A percentile compares a stretch with the other conserved stretches of the same genome.
Conservation (phyloP, 73 alveolate species). For the Paramecium sexaurelia region DNA sequence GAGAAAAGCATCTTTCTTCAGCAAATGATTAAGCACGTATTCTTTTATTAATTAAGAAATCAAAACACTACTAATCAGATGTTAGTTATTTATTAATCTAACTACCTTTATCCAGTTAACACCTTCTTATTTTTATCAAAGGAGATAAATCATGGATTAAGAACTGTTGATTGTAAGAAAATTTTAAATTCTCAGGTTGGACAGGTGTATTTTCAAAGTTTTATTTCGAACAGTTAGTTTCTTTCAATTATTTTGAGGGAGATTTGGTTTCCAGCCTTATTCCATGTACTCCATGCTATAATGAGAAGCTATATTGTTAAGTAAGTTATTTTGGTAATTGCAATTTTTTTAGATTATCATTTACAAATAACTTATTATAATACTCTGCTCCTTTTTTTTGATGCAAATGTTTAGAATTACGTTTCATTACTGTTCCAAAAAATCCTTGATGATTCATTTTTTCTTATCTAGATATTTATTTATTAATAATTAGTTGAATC, state of each 20-base stretch:
- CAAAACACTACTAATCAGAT: neutral
- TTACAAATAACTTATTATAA: slow-evolving; percentile 1
- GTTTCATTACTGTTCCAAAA: neutral
- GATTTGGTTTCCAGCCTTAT: neutral
- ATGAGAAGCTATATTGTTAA: neutral
- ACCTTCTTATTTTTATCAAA: neutral
- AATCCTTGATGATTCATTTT: neutral
- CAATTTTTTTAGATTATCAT: neutral
- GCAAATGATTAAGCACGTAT: neutral
- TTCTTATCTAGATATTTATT: neutral
- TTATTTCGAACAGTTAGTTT: neutral
- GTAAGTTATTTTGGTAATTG: neutral
- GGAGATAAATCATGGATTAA: neutral
- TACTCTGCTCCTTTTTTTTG: neutral
- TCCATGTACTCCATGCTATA: neutral
- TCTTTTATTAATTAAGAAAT: neutral
- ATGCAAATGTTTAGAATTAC: neutral
- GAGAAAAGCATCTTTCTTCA: neutral
- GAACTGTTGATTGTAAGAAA: neutral
- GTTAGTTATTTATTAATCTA: neutral
- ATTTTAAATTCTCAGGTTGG: neutral
- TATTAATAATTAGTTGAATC: neutral
- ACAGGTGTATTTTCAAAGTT: neutral
- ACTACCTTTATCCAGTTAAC: neutral
- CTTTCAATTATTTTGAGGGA: neutral